phyloP scores from a whole-genome alignment of 352 stramenopile species.

The Phytophthora europaea region DNA sequence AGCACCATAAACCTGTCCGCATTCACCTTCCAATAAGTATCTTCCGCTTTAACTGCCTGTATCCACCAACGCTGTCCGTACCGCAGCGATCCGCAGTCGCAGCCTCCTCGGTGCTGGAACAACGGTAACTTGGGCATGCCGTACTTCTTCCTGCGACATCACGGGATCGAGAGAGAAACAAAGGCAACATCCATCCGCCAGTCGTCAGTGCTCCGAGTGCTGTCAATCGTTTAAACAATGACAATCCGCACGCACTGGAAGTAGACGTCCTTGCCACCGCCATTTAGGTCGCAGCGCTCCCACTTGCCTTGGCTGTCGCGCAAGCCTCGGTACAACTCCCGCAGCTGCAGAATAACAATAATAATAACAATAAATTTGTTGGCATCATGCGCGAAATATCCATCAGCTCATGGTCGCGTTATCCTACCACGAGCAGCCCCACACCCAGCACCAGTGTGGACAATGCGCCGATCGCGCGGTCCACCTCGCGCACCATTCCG shows the following conservation, averaged over 20 bases:
- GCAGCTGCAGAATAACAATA: constrained; percentile 46
- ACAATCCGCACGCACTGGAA: constrained; percentile 60
- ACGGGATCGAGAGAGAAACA: constrained; percentile 9
- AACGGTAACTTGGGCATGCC: constrained; percentile 72
- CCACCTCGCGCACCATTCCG: constrained; percentile 79
- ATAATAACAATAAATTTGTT: constrained; percentile 7
- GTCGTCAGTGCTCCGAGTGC: constrained; percentile 7
- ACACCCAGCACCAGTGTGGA: constrained; percentile 83
- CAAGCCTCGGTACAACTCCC: constrained; percentile 64
- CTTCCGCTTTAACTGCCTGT: constrained; percentile 5
- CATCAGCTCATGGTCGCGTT: not conserved
- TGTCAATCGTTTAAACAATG: not conserved
- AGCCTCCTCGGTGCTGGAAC: constrained; percentile 80
- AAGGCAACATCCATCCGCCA: not conserved
- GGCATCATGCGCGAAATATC: not conserved
- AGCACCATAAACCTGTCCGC: constrained; percentile 73
- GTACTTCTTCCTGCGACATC: constrained; percentile 75
- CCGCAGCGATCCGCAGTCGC: constrained; percentile 76
- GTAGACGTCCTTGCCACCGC: constrained; percentile 74
- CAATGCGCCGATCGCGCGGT: constrained; percentile 80
- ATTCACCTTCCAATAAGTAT: constrained; percentile 11
- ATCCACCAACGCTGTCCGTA: constrained; percentile 18
- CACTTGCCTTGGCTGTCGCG: constrained; percentile 63
- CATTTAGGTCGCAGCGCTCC: constrained; percentile 60
- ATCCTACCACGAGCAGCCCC: constrained; percentile 68